These are phyloP conservation scores for Heliamphora pulchella DNA, from an alignment of 179 eudicot genomes.

Conservation along the genomic window DNA sequence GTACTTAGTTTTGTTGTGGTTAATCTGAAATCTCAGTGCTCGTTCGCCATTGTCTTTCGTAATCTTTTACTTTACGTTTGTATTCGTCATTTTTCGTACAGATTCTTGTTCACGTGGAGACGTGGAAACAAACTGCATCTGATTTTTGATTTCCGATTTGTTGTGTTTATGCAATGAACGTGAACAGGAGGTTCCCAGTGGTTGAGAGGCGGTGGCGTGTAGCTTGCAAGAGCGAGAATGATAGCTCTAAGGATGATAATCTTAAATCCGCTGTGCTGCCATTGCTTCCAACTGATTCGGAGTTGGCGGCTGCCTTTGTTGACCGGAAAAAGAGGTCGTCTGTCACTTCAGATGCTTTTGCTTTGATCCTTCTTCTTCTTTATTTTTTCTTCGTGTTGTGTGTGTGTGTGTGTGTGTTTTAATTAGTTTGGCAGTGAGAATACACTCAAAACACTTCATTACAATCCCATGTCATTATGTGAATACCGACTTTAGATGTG, in stretches of 20 bases:
- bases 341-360: neutral
- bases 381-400: too few species aligned
- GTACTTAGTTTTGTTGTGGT: neutral
- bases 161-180: constrained; percentile 4
- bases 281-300: constrained; percentile 62
- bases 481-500: neutral
- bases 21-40: neutral
- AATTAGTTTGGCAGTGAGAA: neutral
- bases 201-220: constrained; percentile 84
- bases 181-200: constrained; percentile 74
- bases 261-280: constrained; percentile 16
- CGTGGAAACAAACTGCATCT: neutral
- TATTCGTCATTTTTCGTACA: neutral
- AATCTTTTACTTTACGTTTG: neutral
- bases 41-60: neutral
- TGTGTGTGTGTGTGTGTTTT: neutral
- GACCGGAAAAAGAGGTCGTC: constrained; percentile 66
- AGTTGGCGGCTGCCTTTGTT: constrained; percentile 64
- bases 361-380: neutral
- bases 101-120: constrained; percentile 1
- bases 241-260: constrained; percentile 11
- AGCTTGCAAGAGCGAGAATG: constrained; percentile 43
- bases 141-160: neutral
- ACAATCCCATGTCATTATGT: neutral
- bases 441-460: neutral